Base-by-base conservation (phyloP, 495 filamentous ascomycete genomes). In the Tetracladium marchalianum region DNA sequence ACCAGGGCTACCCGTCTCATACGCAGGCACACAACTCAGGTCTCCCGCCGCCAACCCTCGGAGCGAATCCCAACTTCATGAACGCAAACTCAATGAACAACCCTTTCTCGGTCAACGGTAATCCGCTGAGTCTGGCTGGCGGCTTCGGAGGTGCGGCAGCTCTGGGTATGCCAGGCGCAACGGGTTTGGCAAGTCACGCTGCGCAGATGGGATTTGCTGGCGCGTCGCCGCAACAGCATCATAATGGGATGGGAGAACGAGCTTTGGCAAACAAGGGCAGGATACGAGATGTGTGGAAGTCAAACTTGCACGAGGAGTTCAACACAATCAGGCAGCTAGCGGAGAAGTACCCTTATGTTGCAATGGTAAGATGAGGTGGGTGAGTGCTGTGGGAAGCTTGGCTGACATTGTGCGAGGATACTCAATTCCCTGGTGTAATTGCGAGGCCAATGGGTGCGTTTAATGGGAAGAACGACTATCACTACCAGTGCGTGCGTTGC, bases 341-440 rank as follows among this genome's bases (percentile, higher is more conserved):
- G 41, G 85, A 95, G 41, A 84, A 81, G 49, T 97, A 90, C 64
- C 87, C 88, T 22, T 97, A 90, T 59, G 85, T 97, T 62, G 86
- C 87, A 60, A 96, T 97, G 93, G 90, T 97, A 70, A 67, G 78
- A 46, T 11, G 31, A n/a, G 6, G 22, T 33, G 39, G 13, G 19
- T 33, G 31, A 41, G n/a, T 31, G 43, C 42, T 16, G 17, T 22
- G 4, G 12, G 17, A 19, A 15, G 22, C 6, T 39, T 34, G 19
- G 35, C 46, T 56, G 16, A 56, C 44, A 40, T 40, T 12, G 10
- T 44, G 27, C 39, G 60, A 97, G 90, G 93, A 98, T 62, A 95
- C 93, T 39, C 90, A 97, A 61, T 98, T 98, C 56, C 92, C 92
- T 4, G 92, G 92, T 27, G 86, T 98, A 33, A 90, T 98, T 41